Percentiles rank a stretch among this genome's conserved stretches.
Conservation (phyloP, 768 basidiomycete species). For the Russula virescens region DNA sequence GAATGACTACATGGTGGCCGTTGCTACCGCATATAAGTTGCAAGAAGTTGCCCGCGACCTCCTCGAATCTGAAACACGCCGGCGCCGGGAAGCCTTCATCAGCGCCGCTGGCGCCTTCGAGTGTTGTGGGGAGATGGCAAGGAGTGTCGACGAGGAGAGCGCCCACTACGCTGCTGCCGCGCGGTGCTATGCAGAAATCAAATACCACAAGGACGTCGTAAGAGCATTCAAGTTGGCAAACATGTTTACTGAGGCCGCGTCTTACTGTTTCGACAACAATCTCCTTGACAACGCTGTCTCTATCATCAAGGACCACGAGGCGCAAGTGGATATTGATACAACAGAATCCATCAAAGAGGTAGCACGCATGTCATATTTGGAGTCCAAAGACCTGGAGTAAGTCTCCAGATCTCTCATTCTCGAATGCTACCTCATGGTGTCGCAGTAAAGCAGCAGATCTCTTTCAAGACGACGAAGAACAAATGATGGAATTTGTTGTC, state of each 20-base stretch:
- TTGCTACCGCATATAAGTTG: conserved; percentile 4
- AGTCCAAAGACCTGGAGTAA: conserved; percentile 9
- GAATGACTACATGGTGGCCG: not conserved
- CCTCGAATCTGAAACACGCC: not conserved
- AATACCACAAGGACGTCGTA: not conserved
- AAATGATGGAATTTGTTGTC: conserved; percentile 51
- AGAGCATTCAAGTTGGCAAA: conserved; percentile 1
- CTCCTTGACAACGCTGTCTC: conserved; percentile 5
- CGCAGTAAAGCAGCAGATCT: conserved; percentile 43
- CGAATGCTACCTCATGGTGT: not conserved
- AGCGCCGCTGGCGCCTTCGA: conserved; percentile 1
- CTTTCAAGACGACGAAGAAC: conserved; percentile 48
- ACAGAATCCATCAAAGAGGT: conserved; percentile 19
- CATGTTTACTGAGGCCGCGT: conserved; percentile 16
- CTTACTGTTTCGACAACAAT: conserved; percentile 19
- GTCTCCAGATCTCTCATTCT: no score
- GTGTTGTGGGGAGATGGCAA: not conserved
- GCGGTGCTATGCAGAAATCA: conserved; percentile 13
- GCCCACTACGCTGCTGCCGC: conserved; percentile 2
- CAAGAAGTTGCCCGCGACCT: conserved; percentile 11
- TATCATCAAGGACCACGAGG: conserved; percentile 6
- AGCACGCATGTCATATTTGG: conserved; percentile 9
- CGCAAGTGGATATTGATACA: not conserved
- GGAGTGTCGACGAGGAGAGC: not conserved
- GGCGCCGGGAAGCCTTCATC: conserved; percentile 6